Percentiles rank a stretch among this genome's conserved stretches.
Evolutionary conservation across 2,329 filamentous ascomycete species (phyloP).

Genomic region (Daldinia sp.): DNA sequence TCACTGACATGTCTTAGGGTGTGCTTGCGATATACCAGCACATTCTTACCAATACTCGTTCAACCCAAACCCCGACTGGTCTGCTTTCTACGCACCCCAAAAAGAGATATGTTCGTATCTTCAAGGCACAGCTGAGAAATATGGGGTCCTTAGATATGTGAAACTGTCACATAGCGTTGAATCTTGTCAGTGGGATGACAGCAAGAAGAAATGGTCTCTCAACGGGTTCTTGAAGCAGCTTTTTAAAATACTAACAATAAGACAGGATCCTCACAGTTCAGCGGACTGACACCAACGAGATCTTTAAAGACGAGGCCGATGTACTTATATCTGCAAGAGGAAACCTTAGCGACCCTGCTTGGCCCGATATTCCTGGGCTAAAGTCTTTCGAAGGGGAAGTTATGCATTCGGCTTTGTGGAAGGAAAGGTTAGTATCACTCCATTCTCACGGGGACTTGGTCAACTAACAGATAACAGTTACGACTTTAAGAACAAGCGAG

Average conservation of each 20-base stretch:
- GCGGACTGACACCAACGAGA: slow-evolving; percentile 48
- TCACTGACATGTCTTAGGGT: slow-evolving; percentile 37
- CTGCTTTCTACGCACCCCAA: slow-evolving; percentile 58
- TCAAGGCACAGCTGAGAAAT: slow-evolving; percentile 55
- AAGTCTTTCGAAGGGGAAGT: slow-evolving; percentile 53
- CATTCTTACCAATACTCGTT: slow-evolving; percentile 66
- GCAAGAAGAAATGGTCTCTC: slow-evolving; percentile 50
- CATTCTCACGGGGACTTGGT: background rate
- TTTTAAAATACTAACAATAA: background rate
- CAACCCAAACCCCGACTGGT: slow-evolving; percentile 64
- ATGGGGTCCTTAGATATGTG: slow-evolving; percentile 56
- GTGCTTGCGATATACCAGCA: slow-evolving; percentile 49
- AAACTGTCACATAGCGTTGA: slow-evolving; percentile 54
- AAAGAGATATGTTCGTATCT: slow-evolving; percentile 61
- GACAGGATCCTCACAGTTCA: slow-evolving; percentile 48
- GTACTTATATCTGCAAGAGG: slow-evolving; percentile 54
- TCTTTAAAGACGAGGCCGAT: slow-evolving; percentile 51
- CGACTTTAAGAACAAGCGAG: slow-evolving; percentile 57
- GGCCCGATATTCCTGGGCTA: slow-evolving; percentile 55
- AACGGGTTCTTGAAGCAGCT: background rate
- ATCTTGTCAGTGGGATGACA: slow-evolving; percentile 52
- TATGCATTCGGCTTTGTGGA: slow-evolving; percentile 58
- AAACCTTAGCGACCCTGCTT: slow-evolving; percentile 53
- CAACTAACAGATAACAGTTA: slow-evolving; percentile 46
- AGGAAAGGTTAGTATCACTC: slow-evolving; percentile 45